Conservation (phyloP, 345 rosid genomes). For the Salix dunnii region DNA sequence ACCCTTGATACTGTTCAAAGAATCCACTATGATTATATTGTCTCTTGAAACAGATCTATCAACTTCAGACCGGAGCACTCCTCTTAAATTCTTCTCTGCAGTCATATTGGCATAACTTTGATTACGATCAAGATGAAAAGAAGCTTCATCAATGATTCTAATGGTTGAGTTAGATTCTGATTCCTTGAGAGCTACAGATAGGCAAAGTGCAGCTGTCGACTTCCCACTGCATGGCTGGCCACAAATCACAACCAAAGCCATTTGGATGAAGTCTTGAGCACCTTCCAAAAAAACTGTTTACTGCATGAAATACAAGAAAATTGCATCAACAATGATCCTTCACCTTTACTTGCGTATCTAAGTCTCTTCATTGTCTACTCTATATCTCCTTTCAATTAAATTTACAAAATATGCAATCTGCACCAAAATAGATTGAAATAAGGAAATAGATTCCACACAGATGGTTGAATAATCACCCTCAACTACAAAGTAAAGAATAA, state of each 20-base stretch:
- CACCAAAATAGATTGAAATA: background rate
- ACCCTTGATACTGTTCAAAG: constrained; percentile 91
- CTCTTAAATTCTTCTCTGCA: constrained; percentile 86
- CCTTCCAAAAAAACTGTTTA: background rate
- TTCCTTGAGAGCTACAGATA: constrained; percentile 63
- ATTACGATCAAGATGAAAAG: constrained; percentile 83
- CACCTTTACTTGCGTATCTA: background rate
- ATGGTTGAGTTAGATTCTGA: constrained; percentile 55
- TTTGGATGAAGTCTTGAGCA: constrained; percentile 11
- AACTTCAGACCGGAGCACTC: constrained; percentile 92
- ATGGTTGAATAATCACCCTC: background rate
- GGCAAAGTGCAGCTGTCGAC: constrained; percentile 58
- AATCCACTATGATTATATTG: constrained; percentile 74
- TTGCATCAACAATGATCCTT: constrained; percentile 1
- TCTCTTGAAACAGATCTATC: constrained; percentile 94
- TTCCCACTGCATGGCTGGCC: constrained; percentile 98
- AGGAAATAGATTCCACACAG: background rate
- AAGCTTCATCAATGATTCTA: constrained; percentile 66
- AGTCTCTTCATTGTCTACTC: constrained; percentile 12
- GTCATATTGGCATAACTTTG: constrained; percentile 88
- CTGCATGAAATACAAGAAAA: background rate
- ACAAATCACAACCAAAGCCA: constrained; percentile 91
- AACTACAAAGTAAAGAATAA: background rate
- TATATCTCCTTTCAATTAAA: background rate
- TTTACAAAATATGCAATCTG: background rate